Conservation (phyloP, 2,329 filamentous ascomycete species). For the Colletotrichum sidae region DNA sequence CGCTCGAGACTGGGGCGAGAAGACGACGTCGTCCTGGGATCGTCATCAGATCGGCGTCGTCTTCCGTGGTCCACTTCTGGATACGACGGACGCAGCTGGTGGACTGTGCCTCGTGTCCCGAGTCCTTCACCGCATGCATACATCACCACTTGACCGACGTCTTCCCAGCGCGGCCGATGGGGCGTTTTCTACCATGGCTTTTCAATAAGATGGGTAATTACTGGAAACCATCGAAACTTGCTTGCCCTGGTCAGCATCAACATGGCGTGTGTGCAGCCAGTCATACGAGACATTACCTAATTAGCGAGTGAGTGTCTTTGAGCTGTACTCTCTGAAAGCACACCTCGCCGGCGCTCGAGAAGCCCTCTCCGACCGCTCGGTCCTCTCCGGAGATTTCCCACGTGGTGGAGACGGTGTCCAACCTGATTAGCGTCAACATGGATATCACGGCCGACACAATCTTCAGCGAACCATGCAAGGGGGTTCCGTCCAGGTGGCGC, state of each 20-base stretch:
- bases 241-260: no score
- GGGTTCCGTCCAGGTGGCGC: neutral
- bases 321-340: conserved; percentile 16
- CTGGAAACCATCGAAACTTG: no score
- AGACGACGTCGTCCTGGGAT: conserved; percentile 7
- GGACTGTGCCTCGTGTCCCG: no score
- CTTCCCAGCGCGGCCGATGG: no score
- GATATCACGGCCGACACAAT: conserved; percentile 27
- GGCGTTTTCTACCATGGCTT: no score
- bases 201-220: no score
- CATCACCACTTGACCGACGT: no score
- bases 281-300: no score
- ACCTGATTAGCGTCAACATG: conserved; percentile 17
- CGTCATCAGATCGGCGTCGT: conserved; percentile 8
- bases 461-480: neutral
- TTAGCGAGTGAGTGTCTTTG: neutral
- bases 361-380: neutral
- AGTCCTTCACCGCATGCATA: no score
- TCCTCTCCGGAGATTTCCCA: conserved; percentile 18
- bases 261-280: no score
- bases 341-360: neutral
- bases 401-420: conserved; percentile 19
- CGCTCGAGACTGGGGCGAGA: neutral
- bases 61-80: neutral
- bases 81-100: neutral